These are phyloP conservation scores for Vickermania ingenoplastis DNA, from an alignment of 208 protist species.

Conservation along the genomic window DNA sequence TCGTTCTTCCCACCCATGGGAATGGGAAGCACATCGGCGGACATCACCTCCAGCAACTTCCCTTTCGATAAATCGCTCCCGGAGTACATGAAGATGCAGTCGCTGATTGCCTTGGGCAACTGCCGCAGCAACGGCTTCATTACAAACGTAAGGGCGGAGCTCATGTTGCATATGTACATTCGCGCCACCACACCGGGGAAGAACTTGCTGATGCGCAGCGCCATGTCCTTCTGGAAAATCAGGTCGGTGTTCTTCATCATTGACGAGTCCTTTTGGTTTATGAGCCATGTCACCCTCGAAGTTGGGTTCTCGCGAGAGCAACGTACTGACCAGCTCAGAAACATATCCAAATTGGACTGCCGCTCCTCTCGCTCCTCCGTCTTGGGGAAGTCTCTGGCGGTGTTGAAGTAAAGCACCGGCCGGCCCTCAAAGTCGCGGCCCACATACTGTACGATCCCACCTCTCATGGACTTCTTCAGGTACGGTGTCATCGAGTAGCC, in stretches of 20 bases:
- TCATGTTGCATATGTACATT: conserved; percentile 75
- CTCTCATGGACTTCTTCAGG: conserved; percentile 42
- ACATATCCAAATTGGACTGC: conserved; percentile 67
- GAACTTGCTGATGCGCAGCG: conserved; percentile 66
- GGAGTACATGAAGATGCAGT: conserved; percentile 59
- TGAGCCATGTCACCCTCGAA: conserved; percentile 49
- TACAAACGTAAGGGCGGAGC: conserved; percentile 36
- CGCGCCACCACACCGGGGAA: conserved; percentile 44
- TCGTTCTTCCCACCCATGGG: conserved; percentile 59
- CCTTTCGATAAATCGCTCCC: conserved; percentile 29
- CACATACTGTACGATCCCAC: conserved; percentile 66
- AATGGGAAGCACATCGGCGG: conserved; percentile 47
- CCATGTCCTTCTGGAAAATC: conserved; percentile 65
- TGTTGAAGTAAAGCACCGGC: conserved; percentile 53
- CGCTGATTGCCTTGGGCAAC: conserved; percentile 39
- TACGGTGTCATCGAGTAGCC: conserved; percentile 43
- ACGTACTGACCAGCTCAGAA: conserved; percentile 53
- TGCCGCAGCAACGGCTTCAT: conserved; percentile 59
- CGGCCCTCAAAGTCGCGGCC: conserved; percentile 45
- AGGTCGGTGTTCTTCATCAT: conserved; percentile 64
- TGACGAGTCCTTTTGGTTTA: conserved; percentile 63
- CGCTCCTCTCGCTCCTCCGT: conserved; percentile 36
- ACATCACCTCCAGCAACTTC: conserved; percentile 48
- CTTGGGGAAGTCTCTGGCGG: conserved; percentile 27
- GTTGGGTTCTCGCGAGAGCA: conserved; percentile 26